phyloP scores from a whole-genome alignment of 257 asterid species.

The Capsicum chinense region DNA sequence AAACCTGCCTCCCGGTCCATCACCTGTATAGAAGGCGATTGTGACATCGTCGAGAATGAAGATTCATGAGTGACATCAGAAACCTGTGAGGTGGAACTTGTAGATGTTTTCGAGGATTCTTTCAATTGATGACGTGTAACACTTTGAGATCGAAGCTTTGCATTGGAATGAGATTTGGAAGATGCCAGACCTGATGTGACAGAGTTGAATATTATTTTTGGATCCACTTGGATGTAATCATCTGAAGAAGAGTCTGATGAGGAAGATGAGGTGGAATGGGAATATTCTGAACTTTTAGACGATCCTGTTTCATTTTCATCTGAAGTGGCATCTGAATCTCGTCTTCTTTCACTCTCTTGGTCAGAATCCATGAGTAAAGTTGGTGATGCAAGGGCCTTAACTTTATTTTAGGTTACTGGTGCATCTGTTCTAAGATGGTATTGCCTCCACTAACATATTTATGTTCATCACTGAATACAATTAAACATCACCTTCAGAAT shows the following conservation, averaged over 20 bases:
- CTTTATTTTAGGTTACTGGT: slow-evolving; percentile 26
- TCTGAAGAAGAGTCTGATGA: slow-evolving; percentile 41
- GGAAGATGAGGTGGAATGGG: slow-evolving; percentile 42
- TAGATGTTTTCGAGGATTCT: slow-evolving; percentile 14
- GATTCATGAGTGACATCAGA: slow-evolving; percentile 31
- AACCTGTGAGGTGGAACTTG: slow-evolving; percentile 29
- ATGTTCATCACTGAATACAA: slow-evolving; percentile 47
- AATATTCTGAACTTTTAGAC: slow-evolving; percentile 41
- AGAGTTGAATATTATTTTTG: slow-evolving; percentile 33
- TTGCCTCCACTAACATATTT: slow-evolving; percentile 36
- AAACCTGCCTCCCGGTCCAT: slow-evolving; percentile 50
- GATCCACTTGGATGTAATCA: slow-evolving; percentile 42
- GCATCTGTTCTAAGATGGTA: slow-evolving; percentile 33
- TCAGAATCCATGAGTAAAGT: slow-evolving; percentile 34
- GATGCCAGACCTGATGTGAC: slow-evolving; percentile 34
- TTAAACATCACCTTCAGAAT: background rate
- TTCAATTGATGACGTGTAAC: slow-evolving; percentile 34
- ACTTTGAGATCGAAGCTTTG: slow-evolving; percentile 27
- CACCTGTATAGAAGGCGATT: slow-evolving; percentile 47
- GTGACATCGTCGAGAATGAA: slow-evolving; percentile 40
- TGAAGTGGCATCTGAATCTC: slow-evolving; percentile 33
- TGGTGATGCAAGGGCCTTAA: slow-evolving; percentile 31
- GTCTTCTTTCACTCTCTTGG: slow-evolving; percentile 33
- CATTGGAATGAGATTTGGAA: slow-evolving; percentile 29
- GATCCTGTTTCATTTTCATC: slow-evolving; percentile 33